Evolutionary conservation across 257 asterid species (phyloP).

Genomic region (Avicennia marina): DNA sequence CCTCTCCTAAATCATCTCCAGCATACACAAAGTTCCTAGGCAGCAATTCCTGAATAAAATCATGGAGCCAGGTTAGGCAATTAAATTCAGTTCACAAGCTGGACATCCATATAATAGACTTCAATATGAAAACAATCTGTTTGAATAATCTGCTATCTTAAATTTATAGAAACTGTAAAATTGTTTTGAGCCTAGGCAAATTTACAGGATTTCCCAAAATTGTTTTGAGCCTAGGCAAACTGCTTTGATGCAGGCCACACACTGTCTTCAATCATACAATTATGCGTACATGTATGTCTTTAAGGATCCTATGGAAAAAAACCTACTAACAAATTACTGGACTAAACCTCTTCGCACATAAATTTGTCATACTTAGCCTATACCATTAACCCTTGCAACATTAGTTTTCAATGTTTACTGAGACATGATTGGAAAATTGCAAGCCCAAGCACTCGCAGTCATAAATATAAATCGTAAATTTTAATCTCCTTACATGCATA

Average conservation of each 20-base stretch:
- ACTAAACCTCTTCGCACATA: not conserved
- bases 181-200: too few relatives aligned
- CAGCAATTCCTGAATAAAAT: slow-evolving; percentile 70
- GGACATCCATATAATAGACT: not conserved
- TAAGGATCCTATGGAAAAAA: not conserved
- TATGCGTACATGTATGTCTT: not conserved
- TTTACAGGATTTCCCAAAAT: too few relatives aligned
- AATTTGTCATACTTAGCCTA: not conserved
- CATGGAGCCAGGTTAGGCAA: slow-evolving; percentile 4
- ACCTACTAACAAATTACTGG: not conserved
- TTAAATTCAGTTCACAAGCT: not conserved
- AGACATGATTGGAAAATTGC: not conserved
- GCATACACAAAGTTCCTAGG: slow-evolving; percentile 45
- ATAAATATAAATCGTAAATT: not conserved
- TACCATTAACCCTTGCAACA: not conserved
- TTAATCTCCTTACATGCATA: not conserved
- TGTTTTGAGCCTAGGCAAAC: too few relatives aligned
- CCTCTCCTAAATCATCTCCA: slow-evolving; percentile 59
- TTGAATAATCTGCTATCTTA: too few relatives aligned
- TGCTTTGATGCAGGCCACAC: not conserved
- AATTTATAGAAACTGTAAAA: too few relatives aligned
- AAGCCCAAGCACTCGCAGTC: not conserved
- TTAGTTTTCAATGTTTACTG: not conserved
- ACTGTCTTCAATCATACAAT: not conserved
- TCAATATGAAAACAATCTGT: too few relatives aligned